phyloP scores from a whole-genome alignment of 2,329 filamentous ascomycete species.

The Thelonectria discophora region DNA sequence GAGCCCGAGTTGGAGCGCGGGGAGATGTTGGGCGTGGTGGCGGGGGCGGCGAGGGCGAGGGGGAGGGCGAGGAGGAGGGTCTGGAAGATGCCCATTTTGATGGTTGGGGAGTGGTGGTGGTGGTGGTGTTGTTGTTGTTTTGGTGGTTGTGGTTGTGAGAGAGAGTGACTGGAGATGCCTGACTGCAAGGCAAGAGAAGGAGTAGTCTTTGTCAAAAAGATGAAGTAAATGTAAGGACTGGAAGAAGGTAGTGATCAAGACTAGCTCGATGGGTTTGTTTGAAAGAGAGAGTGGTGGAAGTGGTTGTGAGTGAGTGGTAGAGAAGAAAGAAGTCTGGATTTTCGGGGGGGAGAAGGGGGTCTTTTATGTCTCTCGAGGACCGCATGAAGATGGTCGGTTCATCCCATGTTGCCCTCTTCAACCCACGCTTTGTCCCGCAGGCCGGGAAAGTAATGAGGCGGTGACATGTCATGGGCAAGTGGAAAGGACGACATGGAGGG shows the following conservation, averaged over 20 bases:
- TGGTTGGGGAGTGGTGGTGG: background rate
- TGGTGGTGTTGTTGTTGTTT: constrained; percentile 32
- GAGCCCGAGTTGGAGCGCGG: constrained; percentile 20
- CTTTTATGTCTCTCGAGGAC: background rate
- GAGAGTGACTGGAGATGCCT: background rate
- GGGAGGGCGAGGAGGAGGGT: constrained; percentile 34
- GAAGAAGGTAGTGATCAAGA: background rate
- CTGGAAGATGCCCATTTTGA: constrained; percentile 11
- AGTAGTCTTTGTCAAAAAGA: background rate
- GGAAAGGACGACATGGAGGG: background rate
- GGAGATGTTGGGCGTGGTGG: constrained; percentile 9
- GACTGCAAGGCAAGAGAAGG: background rate
- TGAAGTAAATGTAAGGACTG: background rate
- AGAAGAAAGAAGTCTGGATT: background rate
- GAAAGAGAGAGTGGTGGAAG: background rate
- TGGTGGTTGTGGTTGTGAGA: background rate
- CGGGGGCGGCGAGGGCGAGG: constrained; percentile 30
- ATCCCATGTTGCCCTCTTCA: background rate
- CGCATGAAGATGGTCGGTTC: background rate
- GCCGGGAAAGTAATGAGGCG: background rate
- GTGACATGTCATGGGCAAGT: background rate
- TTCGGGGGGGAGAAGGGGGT: background rate
- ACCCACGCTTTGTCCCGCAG: no score
- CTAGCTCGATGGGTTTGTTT: background rate
- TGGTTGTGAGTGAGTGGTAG: background rate